Evolutionary conservation across 1,139 yeast species (phyloP).

Genomic region (Geotrichum reessii): DNA sequence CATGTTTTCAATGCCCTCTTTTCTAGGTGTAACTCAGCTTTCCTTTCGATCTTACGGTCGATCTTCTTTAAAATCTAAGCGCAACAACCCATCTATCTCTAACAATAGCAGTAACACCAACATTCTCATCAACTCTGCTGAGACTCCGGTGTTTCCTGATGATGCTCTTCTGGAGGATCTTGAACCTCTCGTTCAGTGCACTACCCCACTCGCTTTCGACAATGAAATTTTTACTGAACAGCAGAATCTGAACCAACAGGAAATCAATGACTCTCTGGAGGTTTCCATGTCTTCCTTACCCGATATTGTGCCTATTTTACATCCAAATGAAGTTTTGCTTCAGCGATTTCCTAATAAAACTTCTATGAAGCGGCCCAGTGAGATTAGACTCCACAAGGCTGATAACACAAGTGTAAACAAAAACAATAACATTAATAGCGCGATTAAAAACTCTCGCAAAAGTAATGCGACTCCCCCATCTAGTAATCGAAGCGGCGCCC

Average conservation of each 20-base stretch:
- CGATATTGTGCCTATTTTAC: slow-evolving; percentile 26
- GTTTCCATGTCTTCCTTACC: neutral
- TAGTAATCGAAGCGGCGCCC: too few species aligned
- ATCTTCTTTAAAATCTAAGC: neutral
- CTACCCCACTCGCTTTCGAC: neutral
- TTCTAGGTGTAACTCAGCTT: neutral
- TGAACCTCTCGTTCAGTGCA: neutral
- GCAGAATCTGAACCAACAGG: neutral
- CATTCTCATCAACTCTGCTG: neutral
- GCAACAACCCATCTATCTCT: neutral
- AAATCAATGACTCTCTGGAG: neutral
- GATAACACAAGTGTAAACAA: neutral
- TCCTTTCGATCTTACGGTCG: neutral
- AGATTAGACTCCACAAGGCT: slow-evolving; percentile 2
- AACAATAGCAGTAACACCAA: neutral
- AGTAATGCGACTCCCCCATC: neutral
- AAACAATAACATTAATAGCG: neutral
- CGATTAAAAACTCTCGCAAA: neutral
- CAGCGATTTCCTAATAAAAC: slow-evolving; percentile 27
- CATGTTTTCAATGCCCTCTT: neutral
- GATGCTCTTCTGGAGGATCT: neutral
- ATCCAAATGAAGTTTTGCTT: slow-evolving; percentile 33
- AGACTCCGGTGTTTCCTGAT: neutral
- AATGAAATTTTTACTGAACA: neutral
- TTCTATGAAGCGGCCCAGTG: slow-evolving; percentile 18